A percentile compares a stretch with the other conserved stretches of the same genome.
Evolutionary conservation across 2,329 filamentous ascomycete species (phyloP).

Genomic region (Catunica adiposa): DNA sequence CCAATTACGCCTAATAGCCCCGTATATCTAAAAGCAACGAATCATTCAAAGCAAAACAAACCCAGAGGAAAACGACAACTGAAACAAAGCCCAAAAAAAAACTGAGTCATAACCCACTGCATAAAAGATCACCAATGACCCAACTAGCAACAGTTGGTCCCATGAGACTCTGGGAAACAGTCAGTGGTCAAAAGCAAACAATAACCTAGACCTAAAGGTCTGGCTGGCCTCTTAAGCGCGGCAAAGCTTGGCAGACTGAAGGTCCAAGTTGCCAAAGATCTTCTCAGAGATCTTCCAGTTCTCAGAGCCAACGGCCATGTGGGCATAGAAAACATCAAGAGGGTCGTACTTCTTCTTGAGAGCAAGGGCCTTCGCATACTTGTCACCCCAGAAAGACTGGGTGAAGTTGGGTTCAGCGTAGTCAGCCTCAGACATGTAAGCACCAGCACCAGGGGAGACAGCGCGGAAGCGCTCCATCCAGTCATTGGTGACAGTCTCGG

Average conservation of each 20-base stretch:
- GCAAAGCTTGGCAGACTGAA: slow-evolving; percentile 25
- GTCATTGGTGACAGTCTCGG: slow-evolving; percentile 16
- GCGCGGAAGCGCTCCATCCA: slow-evolving; percentile 19
- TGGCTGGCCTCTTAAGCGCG: background rate
- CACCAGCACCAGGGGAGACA: slow-evolving; percentile 26
- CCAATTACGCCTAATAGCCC: too few species aligned
- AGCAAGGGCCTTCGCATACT: slow-evolving; percentile 25
- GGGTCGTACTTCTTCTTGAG: slow-evolving; percentile 35
- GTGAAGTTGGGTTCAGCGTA: slow-evolving; percentile 30
- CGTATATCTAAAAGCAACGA: too few species aligned
- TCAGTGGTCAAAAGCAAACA: too few species aligned
- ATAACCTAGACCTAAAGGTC: too few species aligned
- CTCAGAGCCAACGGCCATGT: slow-evolving; percentile 33
- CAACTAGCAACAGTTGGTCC: too few species aligned
- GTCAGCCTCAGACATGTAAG: slow-evolving; percentile 37
- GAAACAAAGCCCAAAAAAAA: too few species aligned
- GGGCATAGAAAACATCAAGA: slow-evolving; percentile 30
- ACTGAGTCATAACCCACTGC: too few species aligned
- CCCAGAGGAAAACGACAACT: too few species aligned
- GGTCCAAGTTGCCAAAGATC: slow-evolving; percentile 19
- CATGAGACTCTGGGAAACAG: too few species aligned
- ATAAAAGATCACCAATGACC: too few species aligned
- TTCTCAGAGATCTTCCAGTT: slow-evolving; percentile 26
- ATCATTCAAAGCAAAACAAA: too few species aligned
- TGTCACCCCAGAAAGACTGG: slow-evolving; percentile 30